Percentiles rank a stretch among this genome's conserved stretches.
These are phyloP conservation scores for Hippophae rhamnoides DNA, from an alignment of 306 rosid species.

Conservation along the genomic window DNA sequence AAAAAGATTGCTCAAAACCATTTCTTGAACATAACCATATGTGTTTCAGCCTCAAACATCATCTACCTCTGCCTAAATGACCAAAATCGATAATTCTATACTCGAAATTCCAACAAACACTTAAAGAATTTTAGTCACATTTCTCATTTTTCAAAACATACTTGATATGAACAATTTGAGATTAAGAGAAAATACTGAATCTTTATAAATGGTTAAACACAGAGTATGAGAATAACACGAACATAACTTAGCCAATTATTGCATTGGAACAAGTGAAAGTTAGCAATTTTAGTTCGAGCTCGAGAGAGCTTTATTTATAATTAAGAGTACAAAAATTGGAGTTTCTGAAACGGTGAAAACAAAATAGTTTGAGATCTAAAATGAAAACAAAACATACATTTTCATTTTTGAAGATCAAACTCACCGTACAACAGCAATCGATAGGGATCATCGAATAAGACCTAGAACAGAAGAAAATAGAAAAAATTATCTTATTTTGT, in stretches of 20 bases:
- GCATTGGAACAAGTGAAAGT: not conserved
- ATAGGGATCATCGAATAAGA: not conserved
- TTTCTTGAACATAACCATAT: not conserved
- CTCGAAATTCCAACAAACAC: not conserved
- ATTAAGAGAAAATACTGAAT: not conserved
- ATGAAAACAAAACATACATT: not conserved
- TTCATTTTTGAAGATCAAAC: not conserved
- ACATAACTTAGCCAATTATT: not conserved
- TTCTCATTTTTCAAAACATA: not conserved
- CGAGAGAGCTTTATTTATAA: not conserved
- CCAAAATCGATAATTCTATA: constrained; percentile 1
- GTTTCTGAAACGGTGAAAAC: not conserved
- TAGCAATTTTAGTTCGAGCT: not conserved
- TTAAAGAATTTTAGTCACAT: not conserved
- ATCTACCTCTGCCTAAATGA: not conserved
- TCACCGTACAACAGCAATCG: constrained; percentile 4
- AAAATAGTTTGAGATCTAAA: not conserved
- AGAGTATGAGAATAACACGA: too few relatives aligned
- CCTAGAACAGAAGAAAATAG: not conserved
- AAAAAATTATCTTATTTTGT: too few relatives aligned
- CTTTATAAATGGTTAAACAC: not conserved
- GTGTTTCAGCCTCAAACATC: constrained; percentile 8
- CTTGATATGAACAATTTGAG: not conserved
- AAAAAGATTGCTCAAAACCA: not conserved
- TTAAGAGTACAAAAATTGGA: not conserved